Evolutionary conservation across 257 asterid genomes (phyloP), one percentile per base, ranked within the genome.

Genomic region (Scutellaria baicalensis): DNA sequence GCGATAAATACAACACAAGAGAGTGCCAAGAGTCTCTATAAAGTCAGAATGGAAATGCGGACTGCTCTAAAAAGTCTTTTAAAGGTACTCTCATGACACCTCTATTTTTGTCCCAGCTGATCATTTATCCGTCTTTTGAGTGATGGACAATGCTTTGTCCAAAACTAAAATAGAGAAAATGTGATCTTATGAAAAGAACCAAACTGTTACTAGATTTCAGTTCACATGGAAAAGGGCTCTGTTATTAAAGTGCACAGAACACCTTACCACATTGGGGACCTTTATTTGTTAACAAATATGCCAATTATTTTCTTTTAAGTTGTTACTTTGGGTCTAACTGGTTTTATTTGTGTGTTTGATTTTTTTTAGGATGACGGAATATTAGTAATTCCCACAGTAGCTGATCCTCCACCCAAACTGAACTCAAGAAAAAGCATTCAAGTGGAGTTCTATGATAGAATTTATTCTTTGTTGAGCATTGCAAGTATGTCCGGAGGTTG

Each of bases 401-500:
- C 89, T 72, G 97, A 91, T 70, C 89, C 89, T 50, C 97, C 96
- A 12, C 76, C 72, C 72, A 87, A 84, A 78, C 77, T 84, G 44
- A 84, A 79, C 65, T 71, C 85, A 35, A 84, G 74, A 80, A 78
- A 79, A 77, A 78, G 83, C 36, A 49, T 84, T 21, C 75, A 83
- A 9, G 64, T 70, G 20, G 92, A 84, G 84, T 80, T 83, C 69
- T 74, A 72, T 75, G 89, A 83, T 72, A 84, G 89, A 77, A 72
- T 83, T 36, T 77, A 81, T 82, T 79, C 85, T 64, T 77, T 87
- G 70, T 83, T 86, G 70, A 80, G 96, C 82, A 82, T 92, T 75
- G 86, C 93, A 47, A 84, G 80, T 82, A 80, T 92, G 88, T 89
- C 98, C 43, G 95, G 96, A 58, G 87, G 91, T 73, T 92, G 98